Evolutionary conservation across 2,329 filamentous ascomycete genomes (phyloP).

Genomic region (Fusarium bulbicola): DNA sequence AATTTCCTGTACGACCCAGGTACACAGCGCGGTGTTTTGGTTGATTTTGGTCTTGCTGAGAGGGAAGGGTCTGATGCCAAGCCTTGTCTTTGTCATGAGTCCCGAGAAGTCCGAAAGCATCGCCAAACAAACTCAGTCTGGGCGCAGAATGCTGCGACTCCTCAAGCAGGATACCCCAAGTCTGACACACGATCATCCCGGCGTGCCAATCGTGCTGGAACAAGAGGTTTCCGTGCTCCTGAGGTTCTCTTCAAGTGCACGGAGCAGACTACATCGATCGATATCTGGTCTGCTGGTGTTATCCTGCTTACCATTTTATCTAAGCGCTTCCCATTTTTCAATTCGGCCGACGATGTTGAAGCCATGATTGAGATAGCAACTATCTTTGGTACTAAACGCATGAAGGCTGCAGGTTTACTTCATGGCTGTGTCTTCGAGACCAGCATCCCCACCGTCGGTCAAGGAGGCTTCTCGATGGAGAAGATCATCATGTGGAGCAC

Average conservation of each 20-base stretch:
- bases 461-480: constrained; percentile 85
- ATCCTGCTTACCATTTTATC: constrained; percentile 95
- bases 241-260: constrained; percentile 98
- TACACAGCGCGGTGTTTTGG: constrained; percentile 84
- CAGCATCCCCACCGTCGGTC: constrained; percentile 88
- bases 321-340: constrained; percentile 96
- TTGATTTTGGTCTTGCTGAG: constrained; percentile 99
- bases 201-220: constrained; percentile 93
- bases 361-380: constrained; percentile 97
- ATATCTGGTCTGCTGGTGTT: constrained; percentile 97
- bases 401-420: constrained; percentile 82
- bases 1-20: constrained; percentile 94
- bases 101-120: constrained; percentile 68
- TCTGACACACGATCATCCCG: constrained; percentile 87
- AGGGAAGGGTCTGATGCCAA: constrained; percentile 79
- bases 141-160: constrained; percentile 58
- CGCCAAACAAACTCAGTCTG: constrained; percentile 67
- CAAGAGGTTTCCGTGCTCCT: constrained; percentile 92
- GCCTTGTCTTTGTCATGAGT: constrained; percentile 82
- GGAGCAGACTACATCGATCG: constrained; percentile 90
- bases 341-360: constrained; percentile 97
- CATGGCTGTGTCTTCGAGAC: constrained; percentile 95
- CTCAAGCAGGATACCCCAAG: constrained; percentile 81
- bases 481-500: constrained; percentile 97
- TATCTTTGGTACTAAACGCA: constrained; percentile 86